These are phyloP conservation scores for Naegleria lovaniensis DNA, from an alignment of 208 protist genomes.

Conservation along the genomic window DNA sequence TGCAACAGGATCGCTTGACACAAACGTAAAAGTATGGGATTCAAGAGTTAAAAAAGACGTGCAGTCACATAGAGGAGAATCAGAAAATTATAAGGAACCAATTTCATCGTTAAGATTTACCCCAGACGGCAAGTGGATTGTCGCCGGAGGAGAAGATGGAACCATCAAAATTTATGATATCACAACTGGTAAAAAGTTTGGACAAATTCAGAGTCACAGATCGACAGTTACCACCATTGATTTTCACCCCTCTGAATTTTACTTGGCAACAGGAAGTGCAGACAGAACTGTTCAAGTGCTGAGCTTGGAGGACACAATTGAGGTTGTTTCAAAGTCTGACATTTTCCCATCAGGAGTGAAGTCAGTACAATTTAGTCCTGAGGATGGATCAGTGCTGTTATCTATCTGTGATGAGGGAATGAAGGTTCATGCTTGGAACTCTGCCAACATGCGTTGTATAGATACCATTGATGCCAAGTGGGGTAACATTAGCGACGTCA, in stretches of 20 bases:
- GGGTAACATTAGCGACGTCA: background rate
- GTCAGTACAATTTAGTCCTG: background rate
- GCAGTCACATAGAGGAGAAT: slow-evolving; percentile 49
- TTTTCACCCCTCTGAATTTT: slow-evolving; percentile 54
- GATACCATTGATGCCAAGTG: background rate
- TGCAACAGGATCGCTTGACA: slow-evolving; percentile 49
- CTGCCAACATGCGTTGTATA: background rate
- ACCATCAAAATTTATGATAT: slow-evolving; percentile 50
- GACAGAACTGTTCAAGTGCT: slow-evolving; percentile 48
- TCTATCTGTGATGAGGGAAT: background rate
- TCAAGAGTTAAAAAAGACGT: slow-evolving; percentile 32
- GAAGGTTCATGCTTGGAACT: background rate
- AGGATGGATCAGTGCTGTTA: background rate
- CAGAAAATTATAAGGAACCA: background rate
- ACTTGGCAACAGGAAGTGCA: slow-evolving; percentile 41
- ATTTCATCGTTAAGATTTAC: slow-evolving; percentile 44
- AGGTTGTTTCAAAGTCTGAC: slow-evolving; percentile 12
- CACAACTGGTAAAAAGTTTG: slow-evolving; percentile 44
- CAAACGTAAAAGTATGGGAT: slow-evolving; percentile 55
- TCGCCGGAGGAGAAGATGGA: slow-evolving; percentile 37
- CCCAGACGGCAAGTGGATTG: slow-evolving; percentile 52
- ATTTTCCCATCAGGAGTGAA: background rate
- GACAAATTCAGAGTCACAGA: slow-evolving; percentile 30
- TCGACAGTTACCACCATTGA: slow-evolving; percentile 38
- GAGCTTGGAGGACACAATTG: slow-evolving; percentile 36